Evolutionary conservation across 139 green algal genomes (phyloP), one percentile per base, ranked within the genome.

Genomic region (Dunaliella primolecta): DNA sequence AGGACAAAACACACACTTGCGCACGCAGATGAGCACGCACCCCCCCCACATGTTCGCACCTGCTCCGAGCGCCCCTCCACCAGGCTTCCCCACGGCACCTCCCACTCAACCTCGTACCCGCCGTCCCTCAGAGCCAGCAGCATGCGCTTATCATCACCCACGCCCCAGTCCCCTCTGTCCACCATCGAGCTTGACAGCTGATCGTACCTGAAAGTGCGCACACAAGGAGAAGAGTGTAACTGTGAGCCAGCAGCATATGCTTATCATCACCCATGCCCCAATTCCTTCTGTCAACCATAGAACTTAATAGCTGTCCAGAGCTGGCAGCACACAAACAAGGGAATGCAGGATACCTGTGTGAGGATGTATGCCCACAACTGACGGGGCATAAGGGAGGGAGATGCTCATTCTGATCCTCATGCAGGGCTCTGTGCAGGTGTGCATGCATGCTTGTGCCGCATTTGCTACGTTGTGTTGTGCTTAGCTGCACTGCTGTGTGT

Each of bases 201-300:
- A 36, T 79, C 78, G 80, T 89, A 89, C 86, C 86, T 89, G 84
- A 25, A 70, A 31, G 20, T 23, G 25, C 23, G 36, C 27, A 7
- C 2, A 33, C 7, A 84, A 2, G n/a, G 34, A n/a, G n/a, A n/a
- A n/a, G n/a, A n/a, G n/a, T n/a, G n/a, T n/a, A n/a, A n/a, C n/a
- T n/a, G n/a, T n/a, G 76, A 0, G 85, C 82, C 0, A 80, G 75
- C 83, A 96, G 84, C 87, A 96, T 81, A n/a, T 85, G 84, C 30
- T 82, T 84, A 90, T 96, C 94, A 71, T 96, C 93, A 0, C 90
- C 91, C 0, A 36, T 35, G n/a, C 90, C 92, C 94, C 94, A 96
- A 34, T 93, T 86, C 1, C 94, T 93, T 0, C 84, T 81, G 33
- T 79, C 85, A 15, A 95, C 87, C 93, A 95, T 95, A 81, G 78